phyloP scores from a whole-genome alignment of 2,329 filamentous ascomycete species.

The Fusarium circinatum region DNA sequence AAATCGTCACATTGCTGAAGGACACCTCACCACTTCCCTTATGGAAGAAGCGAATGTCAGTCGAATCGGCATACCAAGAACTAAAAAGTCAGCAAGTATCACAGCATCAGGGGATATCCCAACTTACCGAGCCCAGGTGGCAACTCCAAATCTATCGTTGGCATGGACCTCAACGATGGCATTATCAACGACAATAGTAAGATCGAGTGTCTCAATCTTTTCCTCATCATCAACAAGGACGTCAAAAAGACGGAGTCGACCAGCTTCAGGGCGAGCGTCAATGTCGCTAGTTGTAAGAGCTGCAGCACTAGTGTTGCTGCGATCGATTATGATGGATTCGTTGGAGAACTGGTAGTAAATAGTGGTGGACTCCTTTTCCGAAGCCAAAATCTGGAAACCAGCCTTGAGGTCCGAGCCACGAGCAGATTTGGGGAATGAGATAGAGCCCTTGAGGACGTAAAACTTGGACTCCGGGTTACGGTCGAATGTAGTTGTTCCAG shows the following conservation, averaged over 20 bases:
- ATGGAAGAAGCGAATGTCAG: slow-evolving; percentile 49
- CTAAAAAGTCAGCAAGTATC: slow-evolving; percentile 39
- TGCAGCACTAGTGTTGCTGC: slow-evolving; percentile 53
- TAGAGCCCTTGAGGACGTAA: slow-evolving; percentile 50
- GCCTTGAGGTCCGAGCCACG: slow-evolving; percentile 50
- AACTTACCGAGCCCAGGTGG: slow-evolving; percentile 56
- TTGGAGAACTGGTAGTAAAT: slow-evolving; percentile 59
- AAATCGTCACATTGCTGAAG: slow-evolving; percentile 48
- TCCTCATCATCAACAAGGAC: slow-evolving; percentile 43
- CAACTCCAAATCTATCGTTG: slow-evolving; percentile 54
- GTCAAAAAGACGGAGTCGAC: slow-evolving; percentile 54
- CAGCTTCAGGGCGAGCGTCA: slow-evolving; percentile 50
- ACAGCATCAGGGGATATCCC: background rate
- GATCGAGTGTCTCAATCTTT: slow-evolving; percentile 50
- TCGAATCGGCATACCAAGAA: slow-evolving; percentile 51
- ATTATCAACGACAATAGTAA: slow-evolving; percentile 55
- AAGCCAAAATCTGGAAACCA: slow-evolving; percentile 54
- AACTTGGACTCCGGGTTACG: slow-evolving; percentile 48
- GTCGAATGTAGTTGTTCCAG: slow-evolving; percentile 22
- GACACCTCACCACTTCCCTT: slow-evolving; percentile 45
- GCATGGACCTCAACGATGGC: slow-evolving; percentile 53
- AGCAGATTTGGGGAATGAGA: slow-evolving; percentile 50
- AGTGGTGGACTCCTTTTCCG: slow-evolving; percentile 52
- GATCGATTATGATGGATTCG: slow-evolving; percentile 55
- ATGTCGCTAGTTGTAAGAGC: slow-evolving; percentile 52